Base-by-base conservation (phyloP, 305 asterid genomes). In the Fraxinus platypoda region DNA sequence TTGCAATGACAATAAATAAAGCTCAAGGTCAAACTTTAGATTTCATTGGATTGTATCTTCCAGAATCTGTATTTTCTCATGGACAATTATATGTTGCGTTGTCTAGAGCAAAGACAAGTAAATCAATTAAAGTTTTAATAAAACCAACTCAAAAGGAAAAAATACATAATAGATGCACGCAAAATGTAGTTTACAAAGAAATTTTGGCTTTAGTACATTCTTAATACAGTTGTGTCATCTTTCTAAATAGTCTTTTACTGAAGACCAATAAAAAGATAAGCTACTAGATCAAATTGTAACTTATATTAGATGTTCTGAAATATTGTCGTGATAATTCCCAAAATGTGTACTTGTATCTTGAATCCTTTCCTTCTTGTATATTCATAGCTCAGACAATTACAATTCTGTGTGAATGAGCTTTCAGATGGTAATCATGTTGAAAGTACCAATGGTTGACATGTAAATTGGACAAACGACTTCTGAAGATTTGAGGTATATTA, bases 251-350 rank as follows among this genome's bases (percentile, higher is more conserved):
- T 84, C 86, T 93, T 41, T 84, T 95, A 41, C 90, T 93, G 46
- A 95, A 95, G 89, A 93, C 93, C 78, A 94, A 95, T 77, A 97
- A 97, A 0, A 94, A 94, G 95, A 97, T 91, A 78, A 59, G 90
- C 59, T 72, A n/a, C 64, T 23, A 28, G 21, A 37, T 74, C 2
- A 37, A 64, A 35, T 68, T 72, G n/a, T 77, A 70, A 57, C 21
- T n/a, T 75, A 21, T 75, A 70, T 52, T 43, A 26, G 7, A 28
- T 31, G 46, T 38, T 38, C 3, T 9, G 46, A 38, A 38, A 37
- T 8, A 37, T 37, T 37, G 12, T 2, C 2, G 43, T 37, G 12
- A 37, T 37, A 37, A 8, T 37, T 37, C 1, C 43, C 11, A 37
- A 37, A 37, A 37, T 37, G 12, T 37, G 9, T 37, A 37, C 43